Conservation (phyloP, 495 filamentous ascomycete species). For the Trichoderma gamsii region DNA sequence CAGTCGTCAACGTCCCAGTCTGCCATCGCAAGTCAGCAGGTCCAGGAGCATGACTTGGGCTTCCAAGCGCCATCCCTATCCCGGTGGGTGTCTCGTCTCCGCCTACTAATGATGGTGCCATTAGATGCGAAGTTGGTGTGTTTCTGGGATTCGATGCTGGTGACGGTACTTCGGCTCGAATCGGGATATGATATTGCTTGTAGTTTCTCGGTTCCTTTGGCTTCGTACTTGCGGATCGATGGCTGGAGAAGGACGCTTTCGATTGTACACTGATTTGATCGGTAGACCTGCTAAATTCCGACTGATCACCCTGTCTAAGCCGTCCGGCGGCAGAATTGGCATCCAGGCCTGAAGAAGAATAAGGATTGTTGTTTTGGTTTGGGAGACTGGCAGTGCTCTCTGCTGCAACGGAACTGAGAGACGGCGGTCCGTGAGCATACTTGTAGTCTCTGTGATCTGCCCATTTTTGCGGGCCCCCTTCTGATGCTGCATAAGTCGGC, state of each 20-base stretch:
- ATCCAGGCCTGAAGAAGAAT: constrained; percentile 3
- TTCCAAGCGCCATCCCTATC: constrained; percentile 57
- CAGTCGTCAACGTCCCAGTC: constrained; percentile 22
- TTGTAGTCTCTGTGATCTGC: neutral
- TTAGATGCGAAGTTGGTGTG: neutral
- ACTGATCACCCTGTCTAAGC: constrained; percentile 10
- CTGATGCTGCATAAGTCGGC: constrained; percentile 2
- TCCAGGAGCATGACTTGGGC: constrained; percentile 28
- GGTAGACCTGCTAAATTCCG: constrained; percentile 7
- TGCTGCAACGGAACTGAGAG: neutral
- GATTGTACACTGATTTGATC: neutral
- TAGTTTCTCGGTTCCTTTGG: constrained; percentile 19
- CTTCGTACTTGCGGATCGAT: neutral
- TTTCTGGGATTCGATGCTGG: constrained; percentile 36
- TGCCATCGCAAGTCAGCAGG: neutral
- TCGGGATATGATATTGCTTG: constrained; percentile 27
- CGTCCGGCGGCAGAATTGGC: constrained; percentile 12
- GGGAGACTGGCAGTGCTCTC: neutral
- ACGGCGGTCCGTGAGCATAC: neutral
- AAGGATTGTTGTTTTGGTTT: neutral
- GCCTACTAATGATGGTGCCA: neutral
- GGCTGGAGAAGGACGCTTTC: neutral
- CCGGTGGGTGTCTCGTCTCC: constrained; percentile 4
- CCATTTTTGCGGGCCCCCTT: constrained; percentile 14
- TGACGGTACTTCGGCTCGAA: constrained; percentile 35